Percentiles rank a stretch among this genome's conserved stretches.
phyloP scores from a whole-genome alignment of 2,329 filamentous ascomycete species.

The Xylaria sp. region DNA sequence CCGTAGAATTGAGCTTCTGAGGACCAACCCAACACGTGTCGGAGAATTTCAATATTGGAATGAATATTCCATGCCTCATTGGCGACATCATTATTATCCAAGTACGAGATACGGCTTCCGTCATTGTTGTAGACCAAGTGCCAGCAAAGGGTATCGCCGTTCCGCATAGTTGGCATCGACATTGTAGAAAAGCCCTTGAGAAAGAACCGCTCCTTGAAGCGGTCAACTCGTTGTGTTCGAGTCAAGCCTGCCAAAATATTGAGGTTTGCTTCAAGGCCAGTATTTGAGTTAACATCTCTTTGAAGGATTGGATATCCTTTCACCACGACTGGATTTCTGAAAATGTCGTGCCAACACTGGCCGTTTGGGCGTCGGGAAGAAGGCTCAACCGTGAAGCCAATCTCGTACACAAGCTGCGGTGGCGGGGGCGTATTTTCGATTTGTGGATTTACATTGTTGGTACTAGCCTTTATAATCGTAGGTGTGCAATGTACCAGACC shows the following conservation, averaged over 20 bases:
- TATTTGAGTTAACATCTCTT: not conserved
- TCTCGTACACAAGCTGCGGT: not conserved
- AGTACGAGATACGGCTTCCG: slow-evolving; percentile 10
- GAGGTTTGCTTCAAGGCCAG: slow-evolving; percentile 3
- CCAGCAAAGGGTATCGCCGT: slow-evolving; percentile 1
- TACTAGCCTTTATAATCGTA: not conserved
- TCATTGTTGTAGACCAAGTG: slow-evolving; percentile 8
- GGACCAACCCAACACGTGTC: not conserved
- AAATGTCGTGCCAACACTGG: slow-evolving; percentile 22
- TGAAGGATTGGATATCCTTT: slow-evolving; percentile 9
- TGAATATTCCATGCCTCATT: not conserved
- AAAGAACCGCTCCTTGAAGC: not conserved
- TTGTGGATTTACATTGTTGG: not conserved
- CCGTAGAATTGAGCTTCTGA: not conserved
- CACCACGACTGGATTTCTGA: slow-evolving; percentile 7
- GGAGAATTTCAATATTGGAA: not conserved
- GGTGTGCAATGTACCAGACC: not conserved
- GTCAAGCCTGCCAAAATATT: not conserved
- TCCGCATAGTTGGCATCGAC: not conserved
- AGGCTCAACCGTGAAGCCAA: not conserved
- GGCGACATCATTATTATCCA: not conserved
- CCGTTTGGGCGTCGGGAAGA: not conserved
- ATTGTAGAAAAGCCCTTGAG: slow-evolving; percentile 18
- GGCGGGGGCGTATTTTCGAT: not conserved
- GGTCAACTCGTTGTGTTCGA: not conserved